Percentiles rank a stretch among this genome's conserved stretches.
phyloP scores from a whole-genome alignment of 1,284 basidiomycete genomes.

The Ceratobasidium sp. region DNA sequence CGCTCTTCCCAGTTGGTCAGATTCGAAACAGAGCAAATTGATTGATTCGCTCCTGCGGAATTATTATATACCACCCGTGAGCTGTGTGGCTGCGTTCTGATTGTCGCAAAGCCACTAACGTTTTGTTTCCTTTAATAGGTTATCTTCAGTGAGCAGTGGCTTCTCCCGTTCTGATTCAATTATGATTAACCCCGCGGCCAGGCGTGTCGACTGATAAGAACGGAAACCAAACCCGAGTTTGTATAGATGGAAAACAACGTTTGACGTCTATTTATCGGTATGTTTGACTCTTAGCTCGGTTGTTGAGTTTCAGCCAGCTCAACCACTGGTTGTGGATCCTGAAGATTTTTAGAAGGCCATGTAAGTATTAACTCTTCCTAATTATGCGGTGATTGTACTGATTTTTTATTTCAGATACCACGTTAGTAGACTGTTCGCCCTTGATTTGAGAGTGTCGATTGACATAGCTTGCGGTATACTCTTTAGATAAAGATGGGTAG shows the following conservation, averaged over 20 bases:
- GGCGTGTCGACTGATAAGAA: constrained; percentile 34
- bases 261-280: constrained; percentile 43
- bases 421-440: constrained; percentile 22
- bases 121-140: constrained; percentile 4
- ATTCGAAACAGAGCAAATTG: constrained; percentile 41
- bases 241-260: constrained; percentile 45
- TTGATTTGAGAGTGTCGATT: neutral
- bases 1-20: constrained; percentile 37
- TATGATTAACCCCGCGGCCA: constrained; percentile 4
- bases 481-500: constrained; percentile 34
- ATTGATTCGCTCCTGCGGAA: constrained; percentile 43
- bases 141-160: constrained; percentile 41
- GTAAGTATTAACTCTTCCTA: constrained; percentile 27
- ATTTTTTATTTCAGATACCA: constrained; percentile 17
- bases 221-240: constrained; percentile 42
- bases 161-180: neutral
- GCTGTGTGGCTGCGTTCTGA: neutral
- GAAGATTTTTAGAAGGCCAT: constrained; percentile 43
- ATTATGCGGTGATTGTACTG: neutral
- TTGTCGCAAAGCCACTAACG: neutral
- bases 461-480: too few relatives aligned
- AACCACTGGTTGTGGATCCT: neutral
- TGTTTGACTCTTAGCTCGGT: neutral
- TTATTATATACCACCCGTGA: constrained; percentile 43
- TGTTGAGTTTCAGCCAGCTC: neutral